Evolutionary conservation across 345 rosid genomes (phyloP), one percentile per base, ranked within the genome.

Genomic region (Sapria himalayana): DNA sequence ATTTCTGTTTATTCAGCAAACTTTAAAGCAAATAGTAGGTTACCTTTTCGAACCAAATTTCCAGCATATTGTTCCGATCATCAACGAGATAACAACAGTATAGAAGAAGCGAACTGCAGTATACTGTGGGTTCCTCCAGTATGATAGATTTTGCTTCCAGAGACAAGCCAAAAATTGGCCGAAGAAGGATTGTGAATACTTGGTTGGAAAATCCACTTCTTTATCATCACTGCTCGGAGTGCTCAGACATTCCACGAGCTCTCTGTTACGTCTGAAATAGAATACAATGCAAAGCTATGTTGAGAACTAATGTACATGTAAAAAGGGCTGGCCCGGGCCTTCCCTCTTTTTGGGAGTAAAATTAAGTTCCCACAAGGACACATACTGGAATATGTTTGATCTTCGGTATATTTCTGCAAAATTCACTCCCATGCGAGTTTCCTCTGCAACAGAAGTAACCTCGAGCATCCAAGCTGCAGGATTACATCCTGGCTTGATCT

Each of bases 381-480:
- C 93, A 25, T 67, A 89, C 98, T 51, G 76, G 54, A 70, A 79
- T 11, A 89, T 64, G 61, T 21, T 50, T 19, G 98, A 89, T 47
- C 56, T 58, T 57, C 69, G 60, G 52, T 89, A 82, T 55, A 82
- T 56, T 49, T 89, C 98, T 14, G 93, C 98, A 58, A 82, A 82
- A 49, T 89, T 84, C 45, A 89, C 57, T 2, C 76, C 79, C 22
- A 89, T 71, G 9, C 77, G 74, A 29, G 13, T 59, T 56, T 89
- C 98, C 65, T 89, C 94, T 2, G 69, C 62, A 1, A 71, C 41
- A 35, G 81, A 74, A 39, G 93, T 89, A 43, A 79, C 78, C 12
- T 89, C 94, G 45, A 89, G 98, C 89, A 89, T 89, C 98, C 98
- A 89, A 24, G 94, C 82, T 49, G 98, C 94, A 40, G 98, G 94